Conservation (phyloP, 805 yeast species). For the Pichia heedii region DNA sequence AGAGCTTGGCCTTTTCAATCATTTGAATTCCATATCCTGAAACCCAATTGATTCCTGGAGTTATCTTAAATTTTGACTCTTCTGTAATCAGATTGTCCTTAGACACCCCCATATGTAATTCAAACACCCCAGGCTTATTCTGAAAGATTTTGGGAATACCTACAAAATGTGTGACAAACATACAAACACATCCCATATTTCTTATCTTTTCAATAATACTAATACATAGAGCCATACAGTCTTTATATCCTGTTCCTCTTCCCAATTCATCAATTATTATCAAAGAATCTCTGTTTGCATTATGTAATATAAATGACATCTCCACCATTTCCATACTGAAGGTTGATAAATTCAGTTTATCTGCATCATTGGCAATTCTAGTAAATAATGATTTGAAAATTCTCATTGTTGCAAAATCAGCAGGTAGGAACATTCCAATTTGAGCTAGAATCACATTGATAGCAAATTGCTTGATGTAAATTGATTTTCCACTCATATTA, state of each 20-base stretch:
- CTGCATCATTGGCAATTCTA: conserved; percentile 29
- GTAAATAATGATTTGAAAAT: conserved; percentile 32
- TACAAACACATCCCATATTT: conserved; percentile 22
- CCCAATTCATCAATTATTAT: conserved; percentile 50
- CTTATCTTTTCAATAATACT: conserved; percentile 34
- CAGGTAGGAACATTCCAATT: conserved; percentile 45
- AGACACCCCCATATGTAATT: conserved; percentile 28
- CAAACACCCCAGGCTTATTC: conserved; percentile 27
- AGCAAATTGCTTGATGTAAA: conserved; percentile 45
- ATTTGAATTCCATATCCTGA: conserved; percentile 26
- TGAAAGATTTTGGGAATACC: conserved; percentile 32
- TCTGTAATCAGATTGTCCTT: conserved; percentile 8
- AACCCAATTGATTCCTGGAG: conserved; percentile 16
- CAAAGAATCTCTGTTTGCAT: conserved; percentile 21
- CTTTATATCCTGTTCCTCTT: conserved; percentile 40
- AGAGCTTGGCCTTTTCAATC: conserved; percentile 19
- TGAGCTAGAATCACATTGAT: conserved; percentile 44
- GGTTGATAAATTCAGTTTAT: conserved; percentile 30
- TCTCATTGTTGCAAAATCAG: conserved; percentile 34
- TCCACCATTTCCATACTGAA: conserved; percentile 42
- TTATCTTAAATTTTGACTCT: conserved; percentile 26
- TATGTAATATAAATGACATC: conserved; percentile 35
- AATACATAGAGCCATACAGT: conserved; percentile 44
- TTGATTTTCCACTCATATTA: conserved; percentile 58
- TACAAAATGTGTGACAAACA: conserved; percentile 38